These are phyloP conservation scores for Trichoderma oligosporum DNA, from an alignment of 2,329 filamentous ascomycete species.

Conservation along the genomic window DNA sequence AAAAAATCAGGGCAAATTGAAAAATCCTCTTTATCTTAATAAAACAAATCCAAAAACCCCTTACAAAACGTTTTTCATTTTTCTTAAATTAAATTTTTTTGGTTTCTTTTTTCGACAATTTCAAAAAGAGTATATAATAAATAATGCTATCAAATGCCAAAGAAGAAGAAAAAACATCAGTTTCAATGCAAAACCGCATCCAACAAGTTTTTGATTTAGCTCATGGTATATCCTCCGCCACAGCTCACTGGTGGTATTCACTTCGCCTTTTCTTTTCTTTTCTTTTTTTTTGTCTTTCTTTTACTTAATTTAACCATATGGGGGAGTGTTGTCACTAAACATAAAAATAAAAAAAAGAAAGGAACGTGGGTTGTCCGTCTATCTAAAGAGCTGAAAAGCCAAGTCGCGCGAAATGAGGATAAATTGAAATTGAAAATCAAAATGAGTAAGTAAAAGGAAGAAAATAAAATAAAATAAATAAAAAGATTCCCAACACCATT, in stretches of 20 bases:
- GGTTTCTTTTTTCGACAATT: not conserved
- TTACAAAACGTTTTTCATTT: too few species aligned
- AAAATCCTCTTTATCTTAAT: too few species aligned
- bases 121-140: not conserved
- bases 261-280: not conserved
- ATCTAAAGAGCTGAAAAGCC: slow-evolving; percentile 5
- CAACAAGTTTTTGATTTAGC: slow-evolving; percentile 10
- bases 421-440: not conserved
- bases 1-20: too few species aligned
- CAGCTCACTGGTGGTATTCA: not conserved
- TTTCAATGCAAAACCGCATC: too few species aligned
- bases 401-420: not conserved
- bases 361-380: slow-evolving; percentile 19
- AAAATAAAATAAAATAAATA: slow-evolving; percentile 1
- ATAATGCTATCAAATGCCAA: not conserved
- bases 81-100: not conserved
- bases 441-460: not conserved
- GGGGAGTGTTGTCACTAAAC: too few species aligned
- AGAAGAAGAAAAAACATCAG: too few species aligned
- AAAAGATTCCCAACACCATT: slow-evolving; percentile 16
- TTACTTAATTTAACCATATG: too few species aligned
- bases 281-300: not conserved
- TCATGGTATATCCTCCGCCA: slow-evolving; percentile 21
- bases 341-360: slow-evolving; percentile 10
- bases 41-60: too few species aligned